Evolutionary conservation across 768 basidiomycete species (phyloP).

Genomic region (Panus rudis): DNA sequence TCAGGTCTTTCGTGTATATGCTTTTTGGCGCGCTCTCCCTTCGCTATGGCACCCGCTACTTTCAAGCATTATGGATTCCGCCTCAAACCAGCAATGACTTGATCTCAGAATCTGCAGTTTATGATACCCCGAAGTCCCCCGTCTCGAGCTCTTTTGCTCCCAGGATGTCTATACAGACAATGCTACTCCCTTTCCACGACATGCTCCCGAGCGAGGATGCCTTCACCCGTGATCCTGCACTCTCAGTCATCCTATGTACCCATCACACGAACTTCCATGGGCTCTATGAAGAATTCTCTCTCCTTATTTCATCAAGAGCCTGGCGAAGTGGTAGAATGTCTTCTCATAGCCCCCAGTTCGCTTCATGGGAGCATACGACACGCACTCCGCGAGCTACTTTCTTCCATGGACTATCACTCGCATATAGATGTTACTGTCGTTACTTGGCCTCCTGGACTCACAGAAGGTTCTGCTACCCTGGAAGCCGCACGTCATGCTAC

Average conservation of each 20-base stretch:
- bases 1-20: too few relatives aligned
- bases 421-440: slow-evolving; percentile 39
- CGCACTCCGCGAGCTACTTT: slow-evolving; percentile 27
- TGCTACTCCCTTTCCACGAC: too few relatives aligned
- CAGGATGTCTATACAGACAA: too few relatives aligned
- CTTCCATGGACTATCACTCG: slow-evolving; percentile 18
- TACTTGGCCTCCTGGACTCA: slow-evolving; percentile 21
- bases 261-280: slow-evolving; percentile 30
- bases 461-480: slow-evolving; percentile 25
- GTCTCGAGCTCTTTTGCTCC: too few relatives aligned
- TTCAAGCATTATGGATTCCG: too few relatives aligned
- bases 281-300: slow-evolving; percentile 28
- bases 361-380: slow-evolving; percentile 29
- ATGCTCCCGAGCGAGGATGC: too few relatives aligned
- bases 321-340: slow-evolving; percentile 34
- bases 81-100: too few relatives aligned
- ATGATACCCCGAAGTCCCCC: too few relatives aligned
- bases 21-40: too few relatives aligned
- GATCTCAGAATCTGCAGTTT: too few relatives aligned
- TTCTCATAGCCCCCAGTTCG: slow-evolving; percentile 38
- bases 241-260: slow-evolving; percentile 43
- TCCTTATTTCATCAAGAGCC: slow-evolving; percentile 9
- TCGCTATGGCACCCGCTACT: too few relatives aligned
- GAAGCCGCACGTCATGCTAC: slow-evolving; percentile 30
- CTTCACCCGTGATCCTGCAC: too few relatives aligned